phyloP scores from a whole-genome alignment of 495 filamentous ascomycete species.

The Talaromyces nanjingensis region DNA sequence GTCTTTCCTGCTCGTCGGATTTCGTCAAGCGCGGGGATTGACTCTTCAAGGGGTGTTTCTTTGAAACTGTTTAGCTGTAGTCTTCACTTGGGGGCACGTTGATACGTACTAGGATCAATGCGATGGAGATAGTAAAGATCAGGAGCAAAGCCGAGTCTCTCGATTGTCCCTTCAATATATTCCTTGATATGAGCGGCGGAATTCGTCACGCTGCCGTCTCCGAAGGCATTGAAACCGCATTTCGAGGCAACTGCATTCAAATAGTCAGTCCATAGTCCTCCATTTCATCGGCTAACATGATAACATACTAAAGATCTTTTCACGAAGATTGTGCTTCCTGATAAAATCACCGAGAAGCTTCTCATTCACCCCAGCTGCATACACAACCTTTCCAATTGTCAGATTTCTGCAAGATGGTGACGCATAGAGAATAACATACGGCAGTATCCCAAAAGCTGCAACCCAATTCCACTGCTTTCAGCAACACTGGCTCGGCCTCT shows the following conservation, averaged over 20 bases:
- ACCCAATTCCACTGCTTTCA: slow-evolving; percentile 44
- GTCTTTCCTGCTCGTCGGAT: slow-evolving; percentile 40
- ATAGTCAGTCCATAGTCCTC: background rate
- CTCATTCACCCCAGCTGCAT: slow-evolving; percentile 41
- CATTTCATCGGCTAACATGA: background rate
- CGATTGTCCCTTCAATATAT: slow-evolving; percentile 46
- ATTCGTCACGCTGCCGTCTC: slow-evolving; percentile 30
- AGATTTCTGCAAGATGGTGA: background rate
- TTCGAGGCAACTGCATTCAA: slow-evolving; percentile 37
- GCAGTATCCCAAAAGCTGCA: slow-evolving; percentile 50
- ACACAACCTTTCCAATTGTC: slow-evolving; percentile 28
- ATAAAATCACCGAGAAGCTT: slow-evolving; percentile 48
- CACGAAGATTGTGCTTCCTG: slow-evolving; percentile 42
- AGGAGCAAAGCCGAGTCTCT: slow-evolving; percentile 42
- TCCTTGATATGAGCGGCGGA: slow-evolving; percentile 42
- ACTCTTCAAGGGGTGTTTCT: slow-evolving; percentile 34
- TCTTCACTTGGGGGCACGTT: no score
- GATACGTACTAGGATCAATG: slow-evolving; percentile 29
- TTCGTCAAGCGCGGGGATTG: slow-evolving; percentile 38
- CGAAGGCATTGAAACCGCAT: slow-evolving; percentile 35
- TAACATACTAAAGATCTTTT: slow-evolving; percentile 37
- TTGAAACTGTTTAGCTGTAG: no score
- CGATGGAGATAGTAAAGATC: slow-evolving; percentile 38
- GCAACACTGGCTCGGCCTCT: slow-evolving; percentile 41
- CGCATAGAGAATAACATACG: slow-evolving; percentile 16